Evolutionary conservation across 2,329 filamentous ascomycete species (phyloP).

Genomic region (Diaporthe sp.): DNA sequence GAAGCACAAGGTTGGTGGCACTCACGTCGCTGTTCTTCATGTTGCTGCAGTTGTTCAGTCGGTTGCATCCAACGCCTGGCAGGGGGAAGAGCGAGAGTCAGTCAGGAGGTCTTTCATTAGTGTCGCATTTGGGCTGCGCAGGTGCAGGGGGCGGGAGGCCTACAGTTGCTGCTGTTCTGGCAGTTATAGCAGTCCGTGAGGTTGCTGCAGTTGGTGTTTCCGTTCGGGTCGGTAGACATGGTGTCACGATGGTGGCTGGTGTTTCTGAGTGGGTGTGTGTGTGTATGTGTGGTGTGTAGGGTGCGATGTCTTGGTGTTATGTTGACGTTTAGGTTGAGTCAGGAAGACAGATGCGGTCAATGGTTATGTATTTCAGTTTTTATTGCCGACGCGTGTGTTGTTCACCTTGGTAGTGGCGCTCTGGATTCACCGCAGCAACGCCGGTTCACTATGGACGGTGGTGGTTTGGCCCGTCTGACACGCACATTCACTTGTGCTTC

Average conservation of each 20-base stretch:
- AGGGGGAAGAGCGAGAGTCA: background rate
- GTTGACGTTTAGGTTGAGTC: background rate
- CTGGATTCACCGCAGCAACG: background rate
- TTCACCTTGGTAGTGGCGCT: background rate
- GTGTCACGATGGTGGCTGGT: background rate
- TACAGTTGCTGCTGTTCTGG: constrained; percentile 40
- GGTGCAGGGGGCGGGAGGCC: background rate
- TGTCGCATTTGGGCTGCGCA: background rate
- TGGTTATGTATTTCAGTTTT: background rate
- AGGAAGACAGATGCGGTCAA: background rate
- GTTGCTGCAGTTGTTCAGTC: constrained; percentile 34
- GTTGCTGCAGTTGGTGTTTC: constrained; percentile 39
- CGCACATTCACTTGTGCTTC: constrained; percentile 9
- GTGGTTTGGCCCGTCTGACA: constrained; percentile 32
- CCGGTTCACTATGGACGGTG: background rate
- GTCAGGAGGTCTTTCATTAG: background rate
- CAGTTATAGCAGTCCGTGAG: constrained; percentile 38
- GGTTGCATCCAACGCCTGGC: constrained; percentile 1
- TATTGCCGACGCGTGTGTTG: background rate
- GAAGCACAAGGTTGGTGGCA: background rate
- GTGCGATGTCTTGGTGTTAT: background rate
- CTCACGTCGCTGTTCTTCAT: constrained; percentile 27
- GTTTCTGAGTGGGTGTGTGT: background rate
- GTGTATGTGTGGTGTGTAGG: background rate
- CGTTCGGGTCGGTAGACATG: constrained; percentile 27